Evolutionary conservation across 2,329 filamentous ascomycete genomes (phyloP), one percentile per base, ranked within the genome.

Genomic region (Trichoderma sp.): DNA sequence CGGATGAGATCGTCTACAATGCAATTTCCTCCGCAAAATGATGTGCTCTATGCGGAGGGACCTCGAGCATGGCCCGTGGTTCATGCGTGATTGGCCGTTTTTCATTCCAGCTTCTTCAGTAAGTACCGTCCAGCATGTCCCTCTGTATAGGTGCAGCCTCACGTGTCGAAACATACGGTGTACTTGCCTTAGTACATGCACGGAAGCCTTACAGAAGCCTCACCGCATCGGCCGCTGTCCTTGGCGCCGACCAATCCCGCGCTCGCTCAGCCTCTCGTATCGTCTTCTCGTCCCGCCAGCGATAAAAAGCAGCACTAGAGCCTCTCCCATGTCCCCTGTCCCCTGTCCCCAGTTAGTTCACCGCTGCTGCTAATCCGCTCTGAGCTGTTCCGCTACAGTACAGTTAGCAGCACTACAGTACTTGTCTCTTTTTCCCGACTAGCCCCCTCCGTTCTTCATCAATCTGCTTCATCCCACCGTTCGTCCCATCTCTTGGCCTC

Each of bases 201-300:
- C 63, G 16, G 63, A 66, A 66, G 63, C 63, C 51, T 66, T 39
- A 54, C 63, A 66, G 63, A 66, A 66, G 49, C 51, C 63, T 64
- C 60, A 64, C 60, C 52, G 37, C 61, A 65, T 56, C 39, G 18
- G 16, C 39, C 39, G 13, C 18, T 51, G 4, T 43, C 16, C 46
- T 24, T 49, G 46, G 46, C 46, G 21, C n/a, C 18, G 49, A 24
- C 46, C 46, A 49, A 49, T 49, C 46, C 46, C 39, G n/a, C 39
- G 39, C 39, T 54, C 51, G 21, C 51, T 26, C 26, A 26, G 21
- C 51, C 24, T 54, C 51, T 54, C 51, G 51, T 54, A 54, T 54
- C 51, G 8, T 54, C 49, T 13, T 28, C 49, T 52, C 49, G 21
- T 51, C 46, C 49, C 51, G 61, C 61, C 61, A 55, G 34, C 32